Base-by-base conservation (phyloP, 1,284 basidiomycete species). In the Irpex lacteus region DNA sequence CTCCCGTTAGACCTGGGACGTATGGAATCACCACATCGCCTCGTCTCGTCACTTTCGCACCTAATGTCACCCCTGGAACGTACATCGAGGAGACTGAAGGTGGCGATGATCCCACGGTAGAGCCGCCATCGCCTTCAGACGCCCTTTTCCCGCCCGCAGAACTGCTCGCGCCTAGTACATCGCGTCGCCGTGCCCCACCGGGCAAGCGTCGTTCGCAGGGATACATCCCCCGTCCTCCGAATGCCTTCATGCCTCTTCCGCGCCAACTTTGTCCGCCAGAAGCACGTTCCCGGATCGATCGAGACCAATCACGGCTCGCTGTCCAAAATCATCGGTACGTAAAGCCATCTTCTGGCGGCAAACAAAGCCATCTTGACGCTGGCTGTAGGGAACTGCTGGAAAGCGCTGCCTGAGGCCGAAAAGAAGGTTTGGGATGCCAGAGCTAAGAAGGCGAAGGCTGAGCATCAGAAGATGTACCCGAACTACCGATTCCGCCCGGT, bases 221-320 rank as follows among this genome's bases (percentile, higher is more conserved):
- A 52, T 89, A 96, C 74, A 92, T 96, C 69, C 94, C 95, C 8
- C 85, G 95, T 1, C 95, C 95, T 0, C 89, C 94, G 1, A 97
- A 97, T 71, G 94, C 95, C 0, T 97, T 96, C 81, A 96, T 97
- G 85, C 85, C n/a, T 97, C 67, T 97, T 95, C 81, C 86, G 95
- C 34, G 92, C 93, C 37, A 90, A 95, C 72, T 95, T 95, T 65
- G 92, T 95, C 18, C 80, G 89, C 37, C 87, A 89, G 69, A 87
- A 90, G 67, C 86, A 94, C 67, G 90, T 96, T 32, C 93, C 94
- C 0, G 87, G 91, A 0, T 86, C 87, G 6, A 91, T 96, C 63
- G 91, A 95, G 78, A 89, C 90, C 3, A 90, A 92, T 69, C 92
- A 95, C 72, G 88, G 89, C 37, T 91, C 90, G 47, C 74, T 91